Evolutionary conservation across 2,329 filamentous ascomycete species (phyloP), one percentile per base, ranked within the genome.

Genomic region (Dendryphion nanum): DNA sequence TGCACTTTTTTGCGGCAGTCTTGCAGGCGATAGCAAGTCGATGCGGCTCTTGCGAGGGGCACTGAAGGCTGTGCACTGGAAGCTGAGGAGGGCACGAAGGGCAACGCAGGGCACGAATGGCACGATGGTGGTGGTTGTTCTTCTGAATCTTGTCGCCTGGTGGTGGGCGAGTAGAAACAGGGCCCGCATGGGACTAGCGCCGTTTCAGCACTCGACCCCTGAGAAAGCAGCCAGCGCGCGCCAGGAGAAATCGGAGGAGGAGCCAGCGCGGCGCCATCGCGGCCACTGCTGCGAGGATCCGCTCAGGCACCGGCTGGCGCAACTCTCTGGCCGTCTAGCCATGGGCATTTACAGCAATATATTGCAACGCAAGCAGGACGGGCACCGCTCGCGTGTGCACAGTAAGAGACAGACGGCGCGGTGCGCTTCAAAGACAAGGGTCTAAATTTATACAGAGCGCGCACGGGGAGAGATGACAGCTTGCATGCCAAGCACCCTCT

Each of bases 401-500:
- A n/a, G n/a, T n/a, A 29, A 40, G 38, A 48, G 42, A 40, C 35
- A 28, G 24, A 37, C 44, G 41, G 45, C 47, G 46, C 42, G 45
- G 37, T 40, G 34, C 39, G 38, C 36, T n/a, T n/a, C n/a, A n/a
- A n/a, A 26, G 23, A 51, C 53, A 42, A 41, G 44, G 52, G 48
- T 41, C 59, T 54, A 59, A 56, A 59, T 55, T 51, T 56, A 55
- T 40, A 44, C 44, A 55, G 50, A 57, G 52, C 48, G 55, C 51
- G 55, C 51, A 47, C 48, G 42, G 54, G 44, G 40, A 54, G 40
- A 36, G 53, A 55, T 59, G 55, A 56, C 59, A 48, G 49, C 50
- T 46, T 57, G 55, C 52, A 57, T 60, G 58, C 60, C 60, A 63
- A 62, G 56, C 51, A 42, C 46, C 43, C 53, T 52, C 37, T 39